Base-by-base conservation (phyloP, 1,139 yeast species). In the Arxiozyma heterogenica region DNA sequence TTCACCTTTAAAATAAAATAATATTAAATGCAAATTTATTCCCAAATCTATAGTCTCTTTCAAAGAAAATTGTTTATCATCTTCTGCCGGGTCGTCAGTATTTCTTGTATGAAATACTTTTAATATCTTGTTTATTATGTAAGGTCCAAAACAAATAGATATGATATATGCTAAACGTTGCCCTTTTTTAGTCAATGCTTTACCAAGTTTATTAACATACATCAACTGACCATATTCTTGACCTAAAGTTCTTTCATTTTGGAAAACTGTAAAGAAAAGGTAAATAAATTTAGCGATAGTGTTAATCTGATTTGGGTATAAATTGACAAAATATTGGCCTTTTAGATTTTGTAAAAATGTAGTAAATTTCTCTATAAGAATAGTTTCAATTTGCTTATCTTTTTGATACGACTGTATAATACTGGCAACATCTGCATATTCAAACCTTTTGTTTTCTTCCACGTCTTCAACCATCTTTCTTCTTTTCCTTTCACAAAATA, bases 161-260 rank as follows among this genome's bases (percentile, higher is more conserved):
- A 76, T 48, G 0, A 84, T 70, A 60, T 83, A 84, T 17, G 80
- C 78, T 1, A 81, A 50, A 55, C 84, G 71, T n/a, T 74, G 72
- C 9, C 70, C 58, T 18, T 54, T 52, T 41, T 70, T 73, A 1
- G 88, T 86, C n/a, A 84, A 68, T 34, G 72, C 64, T 27, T 62
- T 73, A 0, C 83, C 88, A 52, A 69, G 71, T 55, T 76, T 74
- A 55, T 67, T 76, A 7, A 87, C 86, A 64, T 89, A 88, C 21
- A 85, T 73, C 55, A 91, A 73, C 69, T 91, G 96, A 20, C 91
- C 93, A 68, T 91, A 91, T 69, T 93, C 98, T 67, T 91, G 98
- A 0, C 98, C 98, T 41, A 91, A 72, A 0, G 98, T 91, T 54
- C 94, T 75, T 4, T 88, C 81, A 0, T 94, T 93, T 4, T 81